phyloP scores from a whole-genome alignment of 805 yeast species.

The Wickerhamomyces sydowiorum region DNA sequence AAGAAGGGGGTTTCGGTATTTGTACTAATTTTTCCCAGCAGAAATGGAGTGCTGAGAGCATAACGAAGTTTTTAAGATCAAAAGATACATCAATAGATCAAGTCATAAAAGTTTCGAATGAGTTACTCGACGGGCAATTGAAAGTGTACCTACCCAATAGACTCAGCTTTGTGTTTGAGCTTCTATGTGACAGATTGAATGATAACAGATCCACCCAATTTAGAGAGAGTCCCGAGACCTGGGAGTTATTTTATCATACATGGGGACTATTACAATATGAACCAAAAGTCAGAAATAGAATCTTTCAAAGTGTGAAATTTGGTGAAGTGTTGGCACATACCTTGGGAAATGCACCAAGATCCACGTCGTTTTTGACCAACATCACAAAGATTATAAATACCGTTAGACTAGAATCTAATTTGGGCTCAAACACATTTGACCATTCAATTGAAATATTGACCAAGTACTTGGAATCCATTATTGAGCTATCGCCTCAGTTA shows the following conservation, averaged over 20 bases:
- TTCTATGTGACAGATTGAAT: constrained; percentile 54
- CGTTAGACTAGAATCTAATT: not conserved
- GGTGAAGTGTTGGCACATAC: constrained; percentile 29
- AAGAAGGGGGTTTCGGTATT: not conserved
- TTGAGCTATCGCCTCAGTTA: constrained; percentile 12
- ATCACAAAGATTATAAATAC: not conserved
- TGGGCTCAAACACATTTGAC: constrained; percentile 9
- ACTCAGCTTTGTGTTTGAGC: constrained; percentile 49
- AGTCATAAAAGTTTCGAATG: constrained; percentile 30
- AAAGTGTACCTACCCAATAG: constrained; percentile 48
- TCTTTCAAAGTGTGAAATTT: constrained; percentile 36
- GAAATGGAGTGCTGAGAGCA: constrained; percentile 37
- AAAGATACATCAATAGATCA: constrained; percentile 39
- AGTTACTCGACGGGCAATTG: constrained; percentile 27
- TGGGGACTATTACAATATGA: constrained; percentile 30
- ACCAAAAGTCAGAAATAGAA: constrained; percentile 30
- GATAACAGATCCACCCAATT: constrained; percentile 39
- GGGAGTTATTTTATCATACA: constrained; percentile 42
- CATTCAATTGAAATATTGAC: constrained; percentile 8
- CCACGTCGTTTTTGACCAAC: not conserved
- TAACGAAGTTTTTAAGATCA: constrained; percentile 54
- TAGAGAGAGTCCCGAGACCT: constrained; percentile 36
- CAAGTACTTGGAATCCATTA: constrained; percentile 20
- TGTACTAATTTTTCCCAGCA: not conserved
- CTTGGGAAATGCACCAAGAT: constrained; percentile 11